phyloP scores from a whole-genome alignment of 371 early-diverging fungal species.

The Massospora cicadina region DNA sequence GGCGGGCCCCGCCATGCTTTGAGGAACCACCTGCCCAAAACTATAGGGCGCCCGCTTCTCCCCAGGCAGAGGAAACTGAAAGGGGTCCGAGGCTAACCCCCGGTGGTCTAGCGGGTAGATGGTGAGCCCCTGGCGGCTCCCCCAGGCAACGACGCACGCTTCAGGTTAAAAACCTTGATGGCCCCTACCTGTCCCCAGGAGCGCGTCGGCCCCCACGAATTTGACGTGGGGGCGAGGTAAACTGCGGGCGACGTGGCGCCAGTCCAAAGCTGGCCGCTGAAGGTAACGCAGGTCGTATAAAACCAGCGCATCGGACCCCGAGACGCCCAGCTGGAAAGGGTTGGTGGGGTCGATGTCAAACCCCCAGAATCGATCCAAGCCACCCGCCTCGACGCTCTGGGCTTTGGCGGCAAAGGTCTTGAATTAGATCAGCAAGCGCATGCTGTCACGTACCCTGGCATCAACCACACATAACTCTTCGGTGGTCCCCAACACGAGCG shows the following conservation, averaged over 20 bases:
- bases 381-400: not conserved
- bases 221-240: not conserved
- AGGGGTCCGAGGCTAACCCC: not conserved
- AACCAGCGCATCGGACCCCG: not conserved
- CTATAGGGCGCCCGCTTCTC: not conserved
- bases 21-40: not conserved
- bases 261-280: not conserved
- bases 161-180: not conserved
- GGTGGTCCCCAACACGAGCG: not conserved
- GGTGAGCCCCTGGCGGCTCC: not conserved
- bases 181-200: not conserved
- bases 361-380: not conserved
- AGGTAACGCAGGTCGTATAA: not conserved
- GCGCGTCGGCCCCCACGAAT: not conserved
- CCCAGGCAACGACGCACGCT: not conserved
- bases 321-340: not conserved
- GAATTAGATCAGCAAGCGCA: not conserved
- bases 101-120: not conserved
- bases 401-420: not conserved
- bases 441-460: not conserved
- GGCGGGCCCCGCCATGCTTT: not conserved
- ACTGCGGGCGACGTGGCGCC: not conserved
- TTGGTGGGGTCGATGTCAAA: not conserved
- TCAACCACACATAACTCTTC: not conserved
- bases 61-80: not conserved